A percentile compares a stretch with the other conserved stretches of the same genome.
These are phyloP conservation scores for Ceratocystis harringtonii DNA, from an alignment of 2,329 filamentous ascomycete genomes.

Conservation along the genomic window DNA sequence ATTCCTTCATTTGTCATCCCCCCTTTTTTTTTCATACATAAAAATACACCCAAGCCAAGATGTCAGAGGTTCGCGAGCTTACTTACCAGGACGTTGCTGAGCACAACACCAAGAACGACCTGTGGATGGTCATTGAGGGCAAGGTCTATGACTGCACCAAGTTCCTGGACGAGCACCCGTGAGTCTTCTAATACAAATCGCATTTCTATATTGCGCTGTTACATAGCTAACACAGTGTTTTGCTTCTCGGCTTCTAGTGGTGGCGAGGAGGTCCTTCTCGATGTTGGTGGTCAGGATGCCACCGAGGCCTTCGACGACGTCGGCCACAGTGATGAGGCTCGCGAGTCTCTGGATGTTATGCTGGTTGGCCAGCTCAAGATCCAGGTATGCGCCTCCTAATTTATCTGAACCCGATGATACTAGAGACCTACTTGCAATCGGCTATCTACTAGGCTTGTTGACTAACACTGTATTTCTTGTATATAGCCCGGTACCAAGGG, in stretches of 20 bases:
- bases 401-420: not conserved
- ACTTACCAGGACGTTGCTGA: slow-evolving; percentile 69
- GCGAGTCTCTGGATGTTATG: slow-evolving; percentile 74
- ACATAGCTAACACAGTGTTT: not conserved
- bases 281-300: slow-evolving; percentile 88
- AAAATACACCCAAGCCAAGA: slow-evolving; percentile 19
- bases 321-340: slow-evolving; percentile 95
- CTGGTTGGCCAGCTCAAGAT: slow-evolving; percentile 66
- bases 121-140: slow-evolving; percentile 84
- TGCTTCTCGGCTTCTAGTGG: slow-evolving; percentile 42
- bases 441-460: not conserved
- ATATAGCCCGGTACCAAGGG: slow-evolving; percentile 60
- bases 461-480: not conserved
- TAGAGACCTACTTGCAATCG: too few species aligned
- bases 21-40: slow-evolving; percentile 11
- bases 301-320: slow-evolving; percentile 99
- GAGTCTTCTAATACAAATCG: slow-evolving; percentile 27
- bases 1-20: not conserved
- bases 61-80: slow-evolving; percentile 33
- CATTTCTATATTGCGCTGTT: not conserved
- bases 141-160: slow-evolving; percentile 83
- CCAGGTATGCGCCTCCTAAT: slow-evolving; percentile 40
- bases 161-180: slow-evolving; percentile 96
- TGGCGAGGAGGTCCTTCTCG: slow-evolving; percentile 94
- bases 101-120: slow-evolving; percentile 88